Evolutionary conservation across 1,284 basidiomycete genomes (phyloP), one percentile per base, ranked within the genome.

Genomic region (Leccinum griseonigrum): DNA sequence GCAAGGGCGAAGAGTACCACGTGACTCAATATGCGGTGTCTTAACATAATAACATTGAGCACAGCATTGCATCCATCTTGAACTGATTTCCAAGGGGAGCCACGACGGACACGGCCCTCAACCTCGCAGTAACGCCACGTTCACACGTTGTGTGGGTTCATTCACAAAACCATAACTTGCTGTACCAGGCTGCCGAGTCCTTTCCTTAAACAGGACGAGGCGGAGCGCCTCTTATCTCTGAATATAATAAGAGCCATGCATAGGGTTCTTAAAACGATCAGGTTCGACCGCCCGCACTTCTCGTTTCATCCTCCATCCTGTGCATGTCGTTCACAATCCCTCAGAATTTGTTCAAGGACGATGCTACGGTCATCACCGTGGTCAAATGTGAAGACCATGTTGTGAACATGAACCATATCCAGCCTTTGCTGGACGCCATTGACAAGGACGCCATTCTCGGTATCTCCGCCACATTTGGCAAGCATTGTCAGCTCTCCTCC

Each of bases 391-490:
- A 28, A n/a, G 54, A 56, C 16, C 22, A 43, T 8, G 3, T 3
- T 10, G 3, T 56, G 28, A 18, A 11, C 26, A 56, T 56, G 38
- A n/a, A 43, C 10, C 43, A 67, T 13, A 31, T 78, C 10, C 50
- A 67, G 26, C 56, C 62, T 0, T 71, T 79, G 32, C 51, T 76
- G 28, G 56, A 65, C 11, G 68, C 22, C 22, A 26, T 26, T 26
- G 22, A 26, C 22, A 26, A 61, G 4, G 63, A 65, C 32, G 60
- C 67, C 22, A 55, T 62, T 11, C 59, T 62, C 22, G 81, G 80
- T 2, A 54, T 82, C 4, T 74, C 80, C 13, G 76, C 79, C 0
- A 66, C 67, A 0, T 80, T 78, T 62, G 75, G 74, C 3, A 18
- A 70, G 1, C 69, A 72, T 31, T 75, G 75, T 28, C 62, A 67